Evolutionary conservation across 75 land plant genomes (phyloP).

Genomic region (Pseudotsuga menziesii): DNA sequence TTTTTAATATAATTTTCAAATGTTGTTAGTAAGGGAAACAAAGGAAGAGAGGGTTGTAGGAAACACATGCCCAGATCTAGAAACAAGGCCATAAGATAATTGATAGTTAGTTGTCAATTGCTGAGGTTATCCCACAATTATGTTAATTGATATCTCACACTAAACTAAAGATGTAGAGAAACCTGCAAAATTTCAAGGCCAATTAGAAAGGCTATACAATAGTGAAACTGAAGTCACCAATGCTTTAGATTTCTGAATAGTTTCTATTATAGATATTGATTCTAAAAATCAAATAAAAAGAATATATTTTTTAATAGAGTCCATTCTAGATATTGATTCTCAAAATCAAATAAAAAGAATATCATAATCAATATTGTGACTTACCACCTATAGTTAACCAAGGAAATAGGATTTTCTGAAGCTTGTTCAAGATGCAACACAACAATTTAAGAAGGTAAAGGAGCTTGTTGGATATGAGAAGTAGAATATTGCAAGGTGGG

Average conservation of each 20-base stretch:
- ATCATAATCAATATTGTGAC: not conserved
- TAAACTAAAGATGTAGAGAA: conserved; percentile 6
- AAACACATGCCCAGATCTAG: no score
- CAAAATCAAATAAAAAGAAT: not conserved
- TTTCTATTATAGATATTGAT: not conserved
- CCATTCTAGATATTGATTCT: not conserved
- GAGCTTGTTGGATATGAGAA: conserved; percentile 33
- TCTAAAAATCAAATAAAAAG: not conserved
- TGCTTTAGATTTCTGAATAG: not conserved
- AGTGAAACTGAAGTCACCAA: not conserved
- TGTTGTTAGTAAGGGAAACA: no score
- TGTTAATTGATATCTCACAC: conserved; percentile 14
- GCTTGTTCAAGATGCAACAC: conserved; percentile 23
- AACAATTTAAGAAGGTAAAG: conserved; percentile 8
- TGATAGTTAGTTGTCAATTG: conserved; percentile 21
- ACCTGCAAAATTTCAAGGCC: conserved; percentile 6
- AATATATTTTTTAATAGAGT: not conserved
- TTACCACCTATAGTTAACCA: conserved; percentile 24
- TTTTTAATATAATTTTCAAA: no score
- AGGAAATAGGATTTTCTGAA: conserved; percentile 16
- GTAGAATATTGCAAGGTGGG: conserved; percentile 17
- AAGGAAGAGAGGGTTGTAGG: no score
- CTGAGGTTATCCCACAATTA: conserved; percentile 20
- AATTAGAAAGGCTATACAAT: not conserved
- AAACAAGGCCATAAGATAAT: conserved; percentile 19